Base-by-base conservation (phyloP, 1,139 yeast genomes). In the Blastobotrys persicus region DNA sequence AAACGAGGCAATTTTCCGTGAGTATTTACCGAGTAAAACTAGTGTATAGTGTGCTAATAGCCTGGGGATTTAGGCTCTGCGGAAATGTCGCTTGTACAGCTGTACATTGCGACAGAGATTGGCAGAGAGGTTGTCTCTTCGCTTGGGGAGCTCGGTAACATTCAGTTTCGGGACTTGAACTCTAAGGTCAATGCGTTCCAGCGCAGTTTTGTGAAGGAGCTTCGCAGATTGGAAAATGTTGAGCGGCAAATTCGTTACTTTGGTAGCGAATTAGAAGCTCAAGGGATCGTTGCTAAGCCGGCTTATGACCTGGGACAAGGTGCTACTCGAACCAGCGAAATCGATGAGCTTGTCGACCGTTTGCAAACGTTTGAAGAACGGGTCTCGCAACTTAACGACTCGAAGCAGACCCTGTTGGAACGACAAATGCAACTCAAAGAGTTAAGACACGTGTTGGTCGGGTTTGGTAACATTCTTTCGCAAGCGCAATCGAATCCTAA, bases 21-120 rank as follows among this genome's bases (percentile, higher is more conserved):
- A 51, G 61, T 54, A 32, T 12, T 31, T 17, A 35, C 9, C n/a
- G 4, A 11, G 2, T 9, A 9, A 12, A 13, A 34, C 38, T 14
- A 5, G 45, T 31, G 28, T 32, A 19, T 9, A 28, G 9, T 17
- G 19, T 13, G 23, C 28, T 40, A 35, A 33, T 19, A 35, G 2
- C 13, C 16, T 31, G 41, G 23, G 13, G 12, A 13, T 31, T 28
- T 17, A 56, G 59, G 95, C 69, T 88, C 97, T 53, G 98, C 97
- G 71, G 95, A 91, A 54, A 92, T 92, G 98, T 78, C 92, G 39
- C 76, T 92, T 55, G 91, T 91, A 37, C 98, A 92, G 73, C 78
- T 92, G 64, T 92, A 87, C 68, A 83, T 94, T 51, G 91, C 98
- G 13, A 82, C 85, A 28, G 99, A 92, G 67, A 81, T 89, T 54